Conservation (phyloP, 139 green algal genomes). For the Eudorina sp. region DNA sequence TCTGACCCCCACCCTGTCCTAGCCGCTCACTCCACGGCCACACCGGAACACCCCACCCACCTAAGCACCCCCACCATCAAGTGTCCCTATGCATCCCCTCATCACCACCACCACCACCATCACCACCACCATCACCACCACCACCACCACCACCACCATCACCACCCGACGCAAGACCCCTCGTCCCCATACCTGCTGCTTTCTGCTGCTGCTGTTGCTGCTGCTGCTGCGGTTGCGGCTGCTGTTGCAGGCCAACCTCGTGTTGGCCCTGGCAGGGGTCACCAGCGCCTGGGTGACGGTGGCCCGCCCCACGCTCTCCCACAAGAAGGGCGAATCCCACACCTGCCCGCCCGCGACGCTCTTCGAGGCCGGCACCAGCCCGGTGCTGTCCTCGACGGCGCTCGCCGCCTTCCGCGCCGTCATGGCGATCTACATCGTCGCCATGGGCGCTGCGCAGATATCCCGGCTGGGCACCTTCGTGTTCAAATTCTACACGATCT, state of each 20-base stretch:
- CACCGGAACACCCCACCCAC: no score
- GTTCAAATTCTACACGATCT: conserved; percentile 42
- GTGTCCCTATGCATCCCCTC: no score
- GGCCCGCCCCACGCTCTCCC: conserved; percentile 10
- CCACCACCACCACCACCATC: no score
- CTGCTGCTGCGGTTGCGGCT: no score
- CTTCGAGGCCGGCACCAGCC: conserved; percentile 8
- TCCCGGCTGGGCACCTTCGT: neutral
- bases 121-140: no score
- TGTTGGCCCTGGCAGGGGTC: neutral
- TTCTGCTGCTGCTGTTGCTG: no score
- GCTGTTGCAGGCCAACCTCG: conserved; percentile 6
- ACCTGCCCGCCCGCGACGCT: conserved; percentile 24
- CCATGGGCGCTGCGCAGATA: conserved; percentile 10
- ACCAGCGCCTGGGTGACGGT: conserved; percentile 20
- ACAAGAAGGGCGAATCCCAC: no score
- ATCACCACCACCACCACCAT: no score
- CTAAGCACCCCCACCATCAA: no score
- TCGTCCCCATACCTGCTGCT: no score
- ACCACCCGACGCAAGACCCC: neutral
- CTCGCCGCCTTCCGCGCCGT: neutral
- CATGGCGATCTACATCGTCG: conserved; percentile 16
- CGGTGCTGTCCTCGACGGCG: neutral
- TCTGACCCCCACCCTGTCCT: no score
- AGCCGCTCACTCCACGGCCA: no score